These are phyloP conservation scores for Aquilaria agallochum DNA, from an alignment of 441 rosid species.

Conservation along the genomic window DNA sequence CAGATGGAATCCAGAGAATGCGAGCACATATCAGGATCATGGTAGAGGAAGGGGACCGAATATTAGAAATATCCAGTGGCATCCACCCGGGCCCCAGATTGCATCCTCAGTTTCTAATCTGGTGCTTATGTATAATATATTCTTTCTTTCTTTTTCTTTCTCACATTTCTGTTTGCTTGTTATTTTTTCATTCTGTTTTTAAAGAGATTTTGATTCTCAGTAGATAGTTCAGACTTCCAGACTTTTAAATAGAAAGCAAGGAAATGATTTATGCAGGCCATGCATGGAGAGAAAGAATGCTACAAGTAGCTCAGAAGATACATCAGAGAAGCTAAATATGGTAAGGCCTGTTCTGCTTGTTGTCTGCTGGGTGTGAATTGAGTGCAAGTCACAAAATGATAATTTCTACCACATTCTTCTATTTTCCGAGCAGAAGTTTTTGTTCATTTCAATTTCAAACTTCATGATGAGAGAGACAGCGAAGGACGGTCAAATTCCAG, in stretches of 20 bases:
- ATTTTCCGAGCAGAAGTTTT: no score
- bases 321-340: constrained; percentile 41
- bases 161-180: not conserved
- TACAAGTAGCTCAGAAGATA: constrained; percentile 27
- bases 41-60: constrained; percentile 32
- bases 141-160: constrained; percentile 1
- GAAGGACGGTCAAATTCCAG: no score
- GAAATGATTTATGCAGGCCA: constrained; percentile 27
- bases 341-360: constrained; percentile 30
- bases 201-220: constrained; percentile 11
- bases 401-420: no score
- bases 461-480: no score
- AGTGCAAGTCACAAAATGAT: no score
- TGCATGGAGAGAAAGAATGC: constrained; percentile 27
- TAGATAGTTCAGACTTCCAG: constrained; percentile 52
- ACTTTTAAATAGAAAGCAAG: constrained; percentile 32
- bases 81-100: constrained; percentile 49
- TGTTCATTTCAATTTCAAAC: no score
- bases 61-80: constrained; percentile 53
- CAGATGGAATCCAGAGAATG: constrained; percentile 32
- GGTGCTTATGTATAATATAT: constrained; percentile 46
- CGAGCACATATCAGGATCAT: constrained; percentile 23
- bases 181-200: constrained; percentile 12
- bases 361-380: no score
- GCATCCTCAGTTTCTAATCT: constrained; percentile 69